Evolutionary conservation across 805 yeast species (phyloP), one percentile per base, ranked within the genome.

Genomic region (Candida dajiaensis): DNA sequence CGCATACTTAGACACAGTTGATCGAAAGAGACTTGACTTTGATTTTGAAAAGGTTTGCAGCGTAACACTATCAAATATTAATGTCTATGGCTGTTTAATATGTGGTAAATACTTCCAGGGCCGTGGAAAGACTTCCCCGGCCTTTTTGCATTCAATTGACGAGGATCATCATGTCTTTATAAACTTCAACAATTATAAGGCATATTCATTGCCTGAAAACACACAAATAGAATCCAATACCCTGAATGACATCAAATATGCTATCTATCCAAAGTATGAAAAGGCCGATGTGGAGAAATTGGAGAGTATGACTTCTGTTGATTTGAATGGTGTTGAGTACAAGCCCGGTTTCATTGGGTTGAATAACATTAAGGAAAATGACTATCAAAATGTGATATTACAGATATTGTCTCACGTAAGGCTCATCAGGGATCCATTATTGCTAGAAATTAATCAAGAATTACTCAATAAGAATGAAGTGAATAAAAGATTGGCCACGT

Each of bases 21-120:
- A 62, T 40, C 53, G 59, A 38, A 63, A 57, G 39, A 61, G 56
- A 18, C 48, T 72, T 13, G 88, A 87, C 57, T 86, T 87, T 59
- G 95, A 85, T 59, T 73, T 76, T 43, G 88, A 83, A 39, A 80
- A 80, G 56, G 62, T 77, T 1, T 87, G 95, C 62, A 71, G 78
- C 38, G 76, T 82, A 0, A 75, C 89, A 0, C 66, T 85, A 20
- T 72, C 87, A 1, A 73, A 69, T 35, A 66, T 74, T 19, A 83
- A 84, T 55, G 75, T 86, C 1, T 84, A 85, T 56, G 80, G 86
- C 28, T 87, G 95, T 58, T 64, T 87, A 19, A 73, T 73, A 0
- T 87, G 95, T 64, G 92, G 90, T 29, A 81, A 76, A 55, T 87
- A 79, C 63, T 74, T 78, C 44, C 83, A 80, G 53, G 95, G 95